Evolutionary conservation across 2,329 filamentous ascomycete genomes (phyloP).

Genomic region (Aspergillus fructus): DNA sequence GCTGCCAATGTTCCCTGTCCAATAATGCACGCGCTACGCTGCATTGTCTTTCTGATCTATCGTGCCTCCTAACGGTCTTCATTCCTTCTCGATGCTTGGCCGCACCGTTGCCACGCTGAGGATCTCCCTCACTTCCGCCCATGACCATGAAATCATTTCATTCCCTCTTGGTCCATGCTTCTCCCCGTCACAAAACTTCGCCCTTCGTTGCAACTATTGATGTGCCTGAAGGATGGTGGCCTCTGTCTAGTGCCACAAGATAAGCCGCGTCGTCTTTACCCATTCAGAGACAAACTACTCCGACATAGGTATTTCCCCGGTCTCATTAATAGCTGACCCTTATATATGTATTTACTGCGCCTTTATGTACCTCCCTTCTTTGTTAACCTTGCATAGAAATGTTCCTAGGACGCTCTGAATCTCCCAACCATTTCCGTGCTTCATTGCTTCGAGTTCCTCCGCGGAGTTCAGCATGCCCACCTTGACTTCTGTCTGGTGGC

Average conservation of each 20-base stretch:
- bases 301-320: not conserved
- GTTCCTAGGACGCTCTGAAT: not conserved
- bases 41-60: slow-evolving; percentile 6
- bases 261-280: not conserved
- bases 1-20: not conserved
- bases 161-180: not conserved
- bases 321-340: not conserved
- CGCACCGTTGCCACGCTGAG: not conserved
- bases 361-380: not conserved
- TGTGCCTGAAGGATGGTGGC: slow-evolving; percentile 1
- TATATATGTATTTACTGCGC: slow-evolving; percentile 1
- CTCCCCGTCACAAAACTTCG: not conserved
- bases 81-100: not conserved
- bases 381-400: slow-evolving; percentile 1
- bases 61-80: not conserved
- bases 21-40: not conserved
- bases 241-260: not conserved
- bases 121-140: not conserved
- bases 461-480: slow-evolving; percentile 24
- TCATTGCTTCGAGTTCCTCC: slow-evolving; percentile 1
- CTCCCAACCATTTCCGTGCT: slow-evolving; percentile 1
- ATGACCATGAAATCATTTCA: not conserved
- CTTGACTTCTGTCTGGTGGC: slow-evolving; percentile 44
- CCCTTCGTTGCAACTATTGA: slow-evolving; percentile 6
- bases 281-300: not conserved